phyloP scores from a whole-genome alignment of 2,329 filamentous ascomycete genomes.

The Beauveria brongniartii region DNA sequence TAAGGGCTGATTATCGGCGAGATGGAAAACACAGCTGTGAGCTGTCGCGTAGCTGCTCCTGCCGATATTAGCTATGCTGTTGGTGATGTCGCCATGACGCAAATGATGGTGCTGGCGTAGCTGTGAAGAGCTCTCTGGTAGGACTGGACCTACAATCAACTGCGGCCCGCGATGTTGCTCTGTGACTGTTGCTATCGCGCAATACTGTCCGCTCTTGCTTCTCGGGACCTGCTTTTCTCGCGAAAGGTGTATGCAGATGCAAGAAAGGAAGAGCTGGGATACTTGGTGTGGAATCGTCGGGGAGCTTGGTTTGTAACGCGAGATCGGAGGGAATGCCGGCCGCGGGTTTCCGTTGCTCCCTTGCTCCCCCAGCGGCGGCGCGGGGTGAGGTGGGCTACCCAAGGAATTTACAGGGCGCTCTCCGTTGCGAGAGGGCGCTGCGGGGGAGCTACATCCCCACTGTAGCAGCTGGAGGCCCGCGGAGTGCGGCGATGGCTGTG shows the following conservation, averaged over 20 bases:
- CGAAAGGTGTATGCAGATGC: not conserved
- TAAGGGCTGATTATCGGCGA: not conserved
- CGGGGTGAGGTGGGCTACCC: not conserved
- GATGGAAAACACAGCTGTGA: not conserved
- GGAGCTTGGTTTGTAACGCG: not conserved
- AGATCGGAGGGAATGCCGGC: slow-evolving; percentile 12
- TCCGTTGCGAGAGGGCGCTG: not conserved
- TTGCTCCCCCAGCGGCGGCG: not conserved
- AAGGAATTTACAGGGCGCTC: not conserved
- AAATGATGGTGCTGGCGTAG: not conserved
- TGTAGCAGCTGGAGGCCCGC: not conserved
- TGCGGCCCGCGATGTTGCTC: not conserved
- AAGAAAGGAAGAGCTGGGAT: not conserved
- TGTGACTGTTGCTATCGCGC: not conserved
- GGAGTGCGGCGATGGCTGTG: slow-evolving; percentile 1
- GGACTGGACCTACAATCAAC: not conserved
- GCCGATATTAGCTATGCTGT: slow-evolving; percentile 1
- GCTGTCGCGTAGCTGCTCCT: not conserved
- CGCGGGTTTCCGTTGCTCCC: not conserved
- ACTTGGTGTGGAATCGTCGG: not conserved
- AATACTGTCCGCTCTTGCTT: not conserved
- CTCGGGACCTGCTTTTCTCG: not conserved
- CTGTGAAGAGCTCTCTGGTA: not conserved
- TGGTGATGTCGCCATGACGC: slow-evolving; percentile 5
- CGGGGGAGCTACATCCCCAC: not conserved